Evolutionary conservation across 768 basidiomycete genomes (phyloP), one percentile per base, ranked within the genome.

Genomic region (Lactifluus echinatus): DNA sequence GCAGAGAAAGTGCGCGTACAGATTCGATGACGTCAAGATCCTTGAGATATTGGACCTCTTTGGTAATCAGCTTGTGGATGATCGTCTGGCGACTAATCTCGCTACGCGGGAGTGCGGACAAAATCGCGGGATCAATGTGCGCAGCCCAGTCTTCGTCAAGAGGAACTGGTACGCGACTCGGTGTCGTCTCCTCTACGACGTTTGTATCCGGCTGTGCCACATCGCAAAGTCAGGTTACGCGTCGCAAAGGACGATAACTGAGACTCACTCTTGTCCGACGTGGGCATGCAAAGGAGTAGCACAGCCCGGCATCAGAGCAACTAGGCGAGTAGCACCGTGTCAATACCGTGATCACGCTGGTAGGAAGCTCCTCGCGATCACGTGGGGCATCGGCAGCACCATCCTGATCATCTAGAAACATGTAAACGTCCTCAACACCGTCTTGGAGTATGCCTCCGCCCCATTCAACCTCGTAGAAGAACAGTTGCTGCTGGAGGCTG

Each of bases 381-480:
- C 75, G 76, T 15, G 78, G 74, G 1, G 75, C 72, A 60, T 86
- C 85, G 1, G 81, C 81, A 23, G 71, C 71, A 24, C 84, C 84
- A 53, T 85, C 84, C 37, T 79, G 76, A 61, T 94, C 93, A 56
- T 91, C 91, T 66, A 90, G 74, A 70, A 96, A 95, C 77, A 87
- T 89, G 72, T 89, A 96, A 6, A 96, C 93, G 60, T 94, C 91
- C 65, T 94, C 93, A 4, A 94, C 88, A 3, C 88, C 85, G 66
- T 94, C 93, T 55, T 87, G 82, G 53, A 96, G 72, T 1, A 84
- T 76, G 19, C 84, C 82, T 49, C 84, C 83, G 29, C 88, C 91
- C 90, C 93, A 95, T 67, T 97, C 93, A 7, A 97, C 93, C 68
- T 98, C 95, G 67, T 92, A 91, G 70, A 96, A 94, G 76, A 93